phyloP scores from a whole-genome alignment of 257 asterid genomes.

The Mentha longifolia region DNA sequence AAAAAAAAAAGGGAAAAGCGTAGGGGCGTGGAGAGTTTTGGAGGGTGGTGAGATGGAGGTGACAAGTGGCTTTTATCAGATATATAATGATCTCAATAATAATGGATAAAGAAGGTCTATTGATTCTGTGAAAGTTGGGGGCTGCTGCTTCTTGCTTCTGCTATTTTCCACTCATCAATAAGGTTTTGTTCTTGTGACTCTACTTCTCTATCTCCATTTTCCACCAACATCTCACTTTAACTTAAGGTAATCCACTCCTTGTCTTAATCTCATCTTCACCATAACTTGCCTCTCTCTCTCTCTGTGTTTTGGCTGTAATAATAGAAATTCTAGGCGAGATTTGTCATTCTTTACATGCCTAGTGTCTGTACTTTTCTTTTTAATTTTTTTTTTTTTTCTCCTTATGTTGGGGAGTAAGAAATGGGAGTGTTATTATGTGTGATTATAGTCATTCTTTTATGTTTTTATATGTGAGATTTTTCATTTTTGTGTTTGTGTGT shows the following conservation, averaged over 20 bases:
- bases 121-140: constrained; percentile 5
- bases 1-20: no score
- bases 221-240: constrained; percentile 8
- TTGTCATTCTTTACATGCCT: background rate
- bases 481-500: constrained; percentile 16
- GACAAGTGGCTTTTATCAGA: constrained; percentile 36
- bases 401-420: no score
- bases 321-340: background rate
- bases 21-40: constrained; percentile 5
- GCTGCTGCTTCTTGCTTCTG: background rate
- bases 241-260: constrained; percentile 27
- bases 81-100: constrained; percentile 7
- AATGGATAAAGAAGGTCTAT: constrained; percentile 23
- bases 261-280: constrained; percentile 1
- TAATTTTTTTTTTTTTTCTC: background rate
- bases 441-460: background rate
- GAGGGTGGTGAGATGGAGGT: constrained; percentile 33
- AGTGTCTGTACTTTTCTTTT: background rate
- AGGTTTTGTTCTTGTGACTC: constrained; percentile 34
- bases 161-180: constrained; percentile 13
- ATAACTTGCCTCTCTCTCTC: background rate
- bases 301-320: background rate
- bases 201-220: constrained; percentile 23
- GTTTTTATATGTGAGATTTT: background rate
- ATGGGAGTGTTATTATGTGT: background rate